phyloP scores from a whole-genome alignment of 148 eudicot species.

The Amaranthus cruentus region DNA sequence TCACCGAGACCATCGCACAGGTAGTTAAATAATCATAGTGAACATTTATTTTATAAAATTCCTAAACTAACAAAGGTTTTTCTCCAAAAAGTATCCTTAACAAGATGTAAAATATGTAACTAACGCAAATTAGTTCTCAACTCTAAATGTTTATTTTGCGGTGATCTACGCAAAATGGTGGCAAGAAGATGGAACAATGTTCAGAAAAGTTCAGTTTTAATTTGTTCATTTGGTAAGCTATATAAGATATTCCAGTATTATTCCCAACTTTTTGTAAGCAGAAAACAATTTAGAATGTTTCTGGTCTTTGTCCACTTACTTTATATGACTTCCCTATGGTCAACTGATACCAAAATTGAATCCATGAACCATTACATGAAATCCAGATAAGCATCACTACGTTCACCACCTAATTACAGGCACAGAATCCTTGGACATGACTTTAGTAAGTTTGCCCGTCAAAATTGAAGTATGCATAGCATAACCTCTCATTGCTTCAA shows the following conservation, averaged over 20 bases:
- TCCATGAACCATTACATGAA: not conserved
- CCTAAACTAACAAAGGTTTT: not conserved
- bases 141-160: not conserved
- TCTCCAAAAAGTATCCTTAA: not conserved
- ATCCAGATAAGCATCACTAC: not conserved
- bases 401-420: not conserved
- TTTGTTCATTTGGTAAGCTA: not conserved
- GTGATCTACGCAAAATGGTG: not conserved
- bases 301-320: not conserved
- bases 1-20: too few species aligned
- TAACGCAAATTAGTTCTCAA: not conserved
- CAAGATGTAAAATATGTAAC: not conserved
- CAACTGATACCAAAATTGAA: not conserved
- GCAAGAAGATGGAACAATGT: not conserved
- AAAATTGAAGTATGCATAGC: not conserved
- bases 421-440: not conserved
- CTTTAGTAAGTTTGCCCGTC: not conserved
- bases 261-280: not conserved
- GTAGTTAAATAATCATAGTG: too few species aligned
- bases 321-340: not conserved
- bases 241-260: not conserved
- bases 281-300: not conserved
- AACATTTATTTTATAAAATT: too few species aligned
- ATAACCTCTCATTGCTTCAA: not conserved
- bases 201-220: not conserved